Evolutionary conservation across 2,329 filamentous ascomycete species (phyloP).

Genomic region (Aspergillus ochraceoroseus): DNA sequence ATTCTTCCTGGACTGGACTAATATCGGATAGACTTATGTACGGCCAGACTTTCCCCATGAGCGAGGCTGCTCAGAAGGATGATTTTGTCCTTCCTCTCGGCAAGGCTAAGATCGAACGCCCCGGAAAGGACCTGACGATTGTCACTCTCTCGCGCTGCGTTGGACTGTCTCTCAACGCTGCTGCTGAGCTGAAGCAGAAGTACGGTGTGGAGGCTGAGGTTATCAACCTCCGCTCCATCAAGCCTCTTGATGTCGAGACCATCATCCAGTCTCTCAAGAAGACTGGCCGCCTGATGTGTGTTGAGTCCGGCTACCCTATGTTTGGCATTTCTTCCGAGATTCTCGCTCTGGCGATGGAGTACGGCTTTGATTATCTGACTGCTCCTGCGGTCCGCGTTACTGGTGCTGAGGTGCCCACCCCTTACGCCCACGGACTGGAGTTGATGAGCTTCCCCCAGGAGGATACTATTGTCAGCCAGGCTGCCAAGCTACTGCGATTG

Average conservation of each 20-base stretch:
- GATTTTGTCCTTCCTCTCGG: conserved; percentile 97
- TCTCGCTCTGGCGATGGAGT: conserved; percentile 91
- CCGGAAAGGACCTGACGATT: conserved; percentile 92
- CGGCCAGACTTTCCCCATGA: conserved; percentile 94
- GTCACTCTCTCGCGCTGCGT: conserved; percentile 93
- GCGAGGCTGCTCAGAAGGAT: conserved; percentile 87
- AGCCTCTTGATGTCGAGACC: conserved; percentile 90
- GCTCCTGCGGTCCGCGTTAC: conserved; percentile 91
- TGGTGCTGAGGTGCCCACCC: conserved; percentile 93
- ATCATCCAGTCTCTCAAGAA: conserved; percentile 99
- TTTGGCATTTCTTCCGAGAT: conserved; percentile 93
- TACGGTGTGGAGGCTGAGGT: conserved; percentile 95
- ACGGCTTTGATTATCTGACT: conserved; percentile 95
- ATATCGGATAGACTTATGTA: conserved; percentile 64
- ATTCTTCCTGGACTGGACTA: no score
- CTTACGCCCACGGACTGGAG: conserved; percentile 89
- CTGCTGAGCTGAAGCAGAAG: conserved; percentile 88
- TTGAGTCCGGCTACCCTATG: conserved; percentile 94
- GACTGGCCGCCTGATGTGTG: conserved; percentile 82
- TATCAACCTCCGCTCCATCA: conserved; percentile 95
- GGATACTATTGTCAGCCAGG: conserved; percentile 78
- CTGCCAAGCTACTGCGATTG: conserved; percentile 79
- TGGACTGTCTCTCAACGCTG: conserved; percentile 81
- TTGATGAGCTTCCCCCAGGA: conserved; percentile 93
- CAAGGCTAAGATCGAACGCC: conserved; percentile 98